Evolutionary conservation across 495 filamentous ascomycete genomes (phyloP), one percentile per base, ranked within the genome.

Genomic region (Podospora australis): DNA sequence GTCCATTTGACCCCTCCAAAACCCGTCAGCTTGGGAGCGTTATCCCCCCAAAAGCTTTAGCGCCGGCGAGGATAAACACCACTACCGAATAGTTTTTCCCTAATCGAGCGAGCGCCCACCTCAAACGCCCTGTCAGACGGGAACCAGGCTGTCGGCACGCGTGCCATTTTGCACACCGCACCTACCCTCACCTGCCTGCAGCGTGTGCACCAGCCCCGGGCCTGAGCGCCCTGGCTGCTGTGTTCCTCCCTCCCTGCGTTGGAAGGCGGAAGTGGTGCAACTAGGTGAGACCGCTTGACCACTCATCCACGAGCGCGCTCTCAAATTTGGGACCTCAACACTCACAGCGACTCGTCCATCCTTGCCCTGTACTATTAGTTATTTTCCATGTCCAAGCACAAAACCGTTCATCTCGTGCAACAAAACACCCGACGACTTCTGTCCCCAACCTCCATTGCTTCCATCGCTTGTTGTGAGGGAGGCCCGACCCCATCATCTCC

Each of bases 51-150:
- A 25, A 20, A 34, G 43, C 46, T 48, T n/a, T 48, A 50, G 52
- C 43, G 49, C 48, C 53, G 50, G 57, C n/a, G 44, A 40, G 30
- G 44, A 60, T 51, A 49, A 60, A 48, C 43, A 32, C 28, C 23
- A 28, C 4, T 42, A 13, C 44, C 57, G 48, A 47, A 7, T 16
- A 44, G 16, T 20, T 34, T 21, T 25, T 2, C 53, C 49, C 25
- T 24, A 34, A 23, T 2, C 2, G 20, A 24, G 30, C 26, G 17
- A 42, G 26, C 34, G 32, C 34, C 49, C 29, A 28, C n/a, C 23
- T 47, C 44, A 50, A 30, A 19, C 24, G 17, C 23, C 36, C n/a
- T 22, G 46, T 45, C 34, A 42, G 35, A n/a, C 42, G 35, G 26
- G 24, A 47, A 44, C 53, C 48, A 58, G 46, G 44, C 20, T 35